Percentiles rank a stretch among this genome's conserved stretches.
Evolutionary conservation across 176 grass and related monocot genomes (phyloP).

Genomic region (Oryza glumipatula): DNA sequence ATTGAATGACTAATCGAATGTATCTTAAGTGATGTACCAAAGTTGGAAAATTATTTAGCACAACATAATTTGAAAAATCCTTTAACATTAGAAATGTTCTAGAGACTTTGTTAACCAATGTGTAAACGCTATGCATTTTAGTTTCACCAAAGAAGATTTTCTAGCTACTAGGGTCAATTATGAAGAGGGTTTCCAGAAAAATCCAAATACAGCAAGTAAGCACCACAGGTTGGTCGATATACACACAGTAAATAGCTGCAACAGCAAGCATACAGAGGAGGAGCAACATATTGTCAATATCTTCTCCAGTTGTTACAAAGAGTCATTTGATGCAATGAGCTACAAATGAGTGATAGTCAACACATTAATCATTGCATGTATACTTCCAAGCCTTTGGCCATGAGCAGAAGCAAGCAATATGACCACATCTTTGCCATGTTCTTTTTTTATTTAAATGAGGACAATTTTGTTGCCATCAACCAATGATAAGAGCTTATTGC

Average conservation of each 20-base stretch:
- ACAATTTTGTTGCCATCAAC: constrained; percentile 8
- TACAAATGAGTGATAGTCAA: constrained; percentile 16
- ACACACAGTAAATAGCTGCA: neutral
- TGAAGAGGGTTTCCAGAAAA: neutral
- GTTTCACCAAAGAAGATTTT: constrained; percentile 9
- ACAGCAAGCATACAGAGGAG: constrained; percentile 1
- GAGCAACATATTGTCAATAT: neutral
- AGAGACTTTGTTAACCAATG: constrained; percentile 11
- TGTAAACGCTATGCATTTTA: constrained; percentile 23
- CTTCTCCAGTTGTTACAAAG: neutral
- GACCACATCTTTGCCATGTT: neutral
- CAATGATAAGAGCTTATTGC: constrained; percentile 14
- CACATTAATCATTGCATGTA: constrained; percentile 15
- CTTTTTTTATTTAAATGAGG: constrained; percentile 18
- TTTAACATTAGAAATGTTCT: constrained; percentile 3
- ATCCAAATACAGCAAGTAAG: constrained; percentile 15
- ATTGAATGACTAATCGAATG: neutral
- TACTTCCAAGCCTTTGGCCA: constrained; percentile 23
- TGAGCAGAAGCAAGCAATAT: constrained; percentile 21
- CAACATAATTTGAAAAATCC: constrained; percentile 14
- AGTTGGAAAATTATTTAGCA: neutral
- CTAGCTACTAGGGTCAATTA: neutral
- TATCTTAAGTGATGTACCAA: constrained; percentile 13
- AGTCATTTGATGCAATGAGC: neutral
- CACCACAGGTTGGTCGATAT: neutral